A percentile compares a stretch with the other conserved stretches of the same genome.
Evolutionary conservation across 768 basidiomycete genomes (phyloP).

Genomic region (Collybia sordida): DNA sequence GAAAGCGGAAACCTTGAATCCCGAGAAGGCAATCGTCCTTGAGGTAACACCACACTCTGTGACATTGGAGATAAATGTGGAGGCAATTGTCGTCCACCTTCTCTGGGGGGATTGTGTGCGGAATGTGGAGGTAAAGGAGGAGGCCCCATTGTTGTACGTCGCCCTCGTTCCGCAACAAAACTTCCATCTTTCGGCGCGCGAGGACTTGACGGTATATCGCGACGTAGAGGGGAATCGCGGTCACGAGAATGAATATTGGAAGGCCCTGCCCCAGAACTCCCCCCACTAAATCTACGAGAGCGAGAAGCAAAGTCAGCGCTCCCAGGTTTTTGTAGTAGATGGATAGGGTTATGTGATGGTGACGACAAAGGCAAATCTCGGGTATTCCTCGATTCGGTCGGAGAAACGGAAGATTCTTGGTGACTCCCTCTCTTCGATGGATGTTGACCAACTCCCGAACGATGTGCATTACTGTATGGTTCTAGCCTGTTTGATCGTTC

Average conservation of each 20-base stretch:
- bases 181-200: conserved; percentile 28
- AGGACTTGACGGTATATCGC: conserved; percentile 39
- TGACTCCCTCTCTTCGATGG: conserved; percentile 43
- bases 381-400: conserved; percentile 39
- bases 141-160: conserved; percentile 52
- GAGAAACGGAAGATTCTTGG: conserved; percentile 36
- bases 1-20: conserved; percentile 39
- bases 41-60: conserved; percentile 21
- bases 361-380: conserved; percentile 44
- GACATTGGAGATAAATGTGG: conserved; percentile 50
- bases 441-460: conserved; percentile 38
- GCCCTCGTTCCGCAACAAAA: conserved; percentile 28
- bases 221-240: conserved; percentile 28
- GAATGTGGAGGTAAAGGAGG: conserved; percentile 45
- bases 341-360: conserved; percentile 33
- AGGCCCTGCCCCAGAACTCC: conserved; percentile 22
- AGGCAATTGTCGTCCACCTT: conserved; percentile 51
- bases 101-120: conserved; percentile 31
- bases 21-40: conserved; percentile 40
- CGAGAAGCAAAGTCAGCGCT: conserved; percentile 26
- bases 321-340: conserved; percentile 60
- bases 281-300: conserved; percentile 32
- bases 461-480: conserved; percentile 63
- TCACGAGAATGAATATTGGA: conserved; percentile 19
- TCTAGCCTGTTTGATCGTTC: conserved; percentile 90